Conservation (phyloP, 2,329 filamentous ascomycete species). For the Aspergillus cejpii region DNA sequence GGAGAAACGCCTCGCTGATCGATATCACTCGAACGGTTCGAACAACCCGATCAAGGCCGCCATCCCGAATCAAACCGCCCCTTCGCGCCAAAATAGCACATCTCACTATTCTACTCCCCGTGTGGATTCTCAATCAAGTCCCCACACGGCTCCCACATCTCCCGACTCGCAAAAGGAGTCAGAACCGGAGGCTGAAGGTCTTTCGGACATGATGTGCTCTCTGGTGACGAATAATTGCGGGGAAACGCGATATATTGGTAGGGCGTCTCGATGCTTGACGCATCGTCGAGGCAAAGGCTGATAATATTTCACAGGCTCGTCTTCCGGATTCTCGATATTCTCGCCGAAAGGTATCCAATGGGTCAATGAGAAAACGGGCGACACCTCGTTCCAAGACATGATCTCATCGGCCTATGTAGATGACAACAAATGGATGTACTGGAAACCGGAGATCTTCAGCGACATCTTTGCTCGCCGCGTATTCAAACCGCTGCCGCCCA, state of each 20-base stretch:
- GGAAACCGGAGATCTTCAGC: constrained; percentile 95
- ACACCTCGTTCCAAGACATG: constrained; percentile 89
- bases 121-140: constrained; percentile 44
- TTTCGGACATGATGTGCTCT: constrained; percentile 99
- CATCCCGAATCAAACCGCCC: constrained; percentile 21
- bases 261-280: constrained; percentile 17
- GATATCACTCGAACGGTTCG: constrained; percentile 30
- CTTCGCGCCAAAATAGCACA: constrained; percentile 27
- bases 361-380: constrained; percentile 98
- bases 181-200: constrained; percentile 69
- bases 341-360: constrained; percentile 96
- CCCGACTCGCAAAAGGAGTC: constrained; percentile 49
- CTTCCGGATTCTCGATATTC: constrained; percentile 97
- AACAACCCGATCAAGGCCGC: constrained; percentile 31
- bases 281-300: constrained; percentile 10
- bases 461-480: constrained; percentile 83
- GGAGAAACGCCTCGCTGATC: constrained; percentile 65
- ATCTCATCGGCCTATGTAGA: constrained; percentile 85
- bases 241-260: constrained; percentile 93
- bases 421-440: constrained; percentile 92
- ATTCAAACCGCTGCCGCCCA: constrained; percentile 75
- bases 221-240: constrained; percentile 90
- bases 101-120: constrained; percentile 44
- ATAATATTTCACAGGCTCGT: constrained; percentile 59
- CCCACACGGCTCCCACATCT: constrained; percentile 47